Conservation (phyloP, 2,329 filamentous ascomycete genomes). For the Pleomassaria siparia region DNA sequence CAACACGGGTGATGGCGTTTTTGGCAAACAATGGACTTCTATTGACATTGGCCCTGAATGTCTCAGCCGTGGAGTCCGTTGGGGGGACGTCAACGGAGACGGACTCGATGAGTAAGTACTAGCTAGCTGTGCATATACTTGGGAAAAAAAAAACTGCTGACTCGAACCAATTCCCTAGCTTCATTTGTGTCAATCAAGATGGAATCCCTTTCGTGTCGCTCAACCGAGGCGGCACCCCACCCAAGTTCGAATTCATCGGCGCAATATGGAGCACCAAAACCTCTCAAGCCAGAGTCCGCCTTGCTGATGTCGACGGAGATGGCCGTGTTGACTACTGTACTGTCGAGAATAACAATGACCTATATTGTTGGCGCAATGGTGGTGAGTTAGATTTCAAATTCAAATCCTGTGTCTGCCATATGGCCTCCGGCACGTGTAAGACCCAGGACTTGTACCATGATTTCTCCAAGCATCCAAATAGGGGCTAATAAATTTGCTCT, state of each 20-base stretch:
- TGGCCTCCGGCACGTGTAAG: too few relatives aligned
- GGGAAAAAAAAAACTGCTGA: too few relatives aligned
- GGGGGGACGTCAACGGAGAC: constrained; percentile 33
- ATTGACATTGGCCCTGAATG: background rate
- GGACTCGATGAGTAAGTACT: constrained; percentile 34
- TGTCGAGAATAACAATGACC: constrained; percentile 22
- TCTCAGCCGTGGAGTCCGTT: constrained; percentile 11
- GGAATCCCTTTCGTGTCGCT: constrained; percentile 21
- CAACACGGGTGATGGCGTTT: background rate
- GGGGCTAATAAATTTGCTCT: too few relatives aligned
- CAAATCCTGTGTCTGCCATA: too few relatives aligned
- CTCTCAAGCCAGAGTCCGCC: constrained; percentile 8
- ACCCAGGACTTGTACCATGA: too few relatives aligned
- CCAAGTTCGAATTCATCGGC: constrained; percentile 22
- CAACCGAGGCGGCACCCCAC: constrained; percentile 24
- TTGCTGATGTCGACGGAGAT: constrained; percentile 41
- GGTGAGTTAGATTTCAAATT: too few relatives aligned
- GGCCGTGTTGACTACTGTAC: constrained; percentile 40
- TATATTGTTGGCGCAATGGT: constrained; percentile 39
- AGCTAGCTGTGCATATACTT: constrained; percentile 21
- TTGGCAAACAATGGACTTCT: too few relatives aligned
- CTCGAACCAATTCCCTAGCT: background rate
- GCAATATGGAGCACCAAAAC: constrained; percentile 9
- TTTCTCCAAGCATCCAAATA: too few relatives aligned
- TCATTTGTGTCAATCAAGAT: constrained; percentile 2